These are phyloP conservation scores for Scedosporium aurantiacum DNA, from an alignment of 2,329 filamentous ascomycete species.

Conservation along the genomic window DNA sequence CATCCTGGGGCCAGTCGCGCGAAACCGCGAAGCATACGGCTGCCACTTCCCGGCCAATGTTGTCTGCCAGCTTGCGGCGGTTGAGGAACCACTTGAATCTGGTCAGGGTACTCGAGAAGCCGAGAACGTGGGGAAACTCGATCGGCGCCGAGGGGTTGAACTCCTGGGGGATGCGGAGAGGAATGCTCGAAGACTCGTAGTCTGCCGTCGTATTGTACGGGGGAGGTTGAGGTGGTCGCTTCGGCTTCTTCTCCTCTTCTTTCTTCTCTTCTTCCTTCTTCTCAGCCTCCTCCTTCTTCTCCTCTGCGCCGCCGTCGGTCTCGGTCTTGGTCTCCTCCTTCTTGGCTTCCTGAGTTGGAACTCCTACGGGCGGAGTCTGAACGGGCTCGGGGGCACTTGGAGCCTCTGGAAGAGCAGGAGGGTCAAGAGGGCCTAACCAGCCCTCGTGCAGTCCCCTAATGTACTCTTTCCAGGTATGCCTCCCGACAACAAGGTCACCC, in stretches of 20 bases:
- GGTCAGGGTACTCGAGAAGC: conserved; percentile 80
- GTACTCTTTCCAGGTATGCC: conserved; percentile 97
- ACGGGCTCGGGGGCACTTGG: conserved; percentile 18
- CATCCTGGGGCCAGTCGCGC: conserved; percentile 36
- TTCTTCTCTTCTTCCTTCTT: conserved; percentile 29
- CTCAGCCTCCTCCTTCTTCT: conserved; percentile 24
- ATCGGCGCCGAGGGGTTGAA: conserved; percentile 66
- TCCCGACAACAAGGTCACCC: conserved; percentile 80
- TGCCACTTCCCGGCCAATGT: conserved; percentile 77
- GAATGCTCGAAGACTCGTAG: conserved; percentile 57
- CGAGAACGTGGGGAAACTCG: conserved; percentile 78
- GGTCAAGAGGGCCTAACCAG: conserved; percentile 76
- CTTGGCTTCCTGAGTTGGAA: conserved; percentile 9
- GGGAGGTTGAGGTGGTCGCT: conserved; percentile 49
- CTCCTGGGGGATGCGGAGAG: conserved; percentile 53
- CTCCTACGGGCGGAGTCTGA: conserved; percentile 5
- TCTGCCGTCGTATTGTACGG: conserved; percentile 65
- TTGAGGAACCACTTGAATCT: conserved; percentile 83
- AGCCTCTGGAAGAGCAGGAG: conserved; percentile 29
- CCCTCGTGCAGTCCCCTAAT: conserved; percentile 87
- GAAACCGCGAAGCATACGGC: conserved; percentile 61
- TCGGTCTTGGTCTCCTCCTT: conserved; percentile 14
- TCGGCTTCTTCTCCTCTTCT: conserved; percentile 42
- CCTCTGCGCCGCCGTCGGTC: conserved; percentile 10
- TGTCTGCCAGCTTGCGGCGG: conserved; percentile 72